A percentile compares a stretch with the other conserved stretches of the same genome.
phyloP scores from a whole-genome alignment of 345 rosid species.

The Euphorbia lathyris region DNA sequence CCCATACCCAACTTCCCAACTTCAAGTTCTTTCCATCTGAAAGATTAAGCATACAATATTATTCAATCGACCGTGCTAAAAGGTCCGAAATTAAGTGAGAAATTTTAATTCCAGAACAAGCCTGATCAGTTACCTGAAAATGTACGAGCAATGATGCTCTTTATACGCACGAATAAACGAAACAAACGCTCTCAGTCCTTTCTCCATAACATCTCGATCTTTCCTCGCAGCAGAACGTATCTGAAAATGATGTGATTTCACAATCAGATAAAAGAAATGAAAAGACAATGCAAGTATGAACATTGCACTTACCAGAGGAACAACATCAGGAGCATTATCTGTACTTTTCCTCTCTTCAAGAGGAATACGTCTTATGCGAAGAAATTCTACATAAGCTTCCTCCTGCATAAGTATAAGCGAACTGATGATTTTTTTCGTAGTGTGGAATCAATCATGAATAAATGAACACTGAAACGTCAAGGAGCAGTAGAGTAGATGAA shows the following conservation, averaged over 20 bases:
- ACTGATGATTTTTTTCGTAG: conserved; percentile 8
- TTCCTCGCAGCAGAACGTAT: conserved; percentile 62
- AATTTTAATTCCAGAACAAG: neutral
- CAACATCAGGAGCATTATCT: conserved; percentile 57
- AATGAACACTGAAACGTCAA: neutral
- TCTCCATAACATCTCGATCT: conserved; percentile 90
- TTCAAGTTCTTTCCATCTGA: conserved; percentile 84
- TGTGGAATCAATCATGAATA: neutral
- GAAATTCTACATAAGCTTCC: conserved; percentile 82
- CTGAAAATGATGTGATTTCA: conserved; percentile 34
- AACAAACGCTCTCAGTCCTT: conserved; percentile 88
- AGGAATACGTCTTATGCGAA: conserved; percentile 67
- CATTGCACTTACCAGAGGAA: conserved; percentile 51
- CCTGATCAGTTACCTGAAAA: conserved; percentile 56
- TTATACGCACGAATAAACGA: conserved; percentile 85
- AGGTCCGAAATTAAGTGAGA: neutral
- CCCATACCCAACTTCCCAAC: conserved; percentile 95
- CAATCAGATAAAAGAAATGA: conserved; percentile 2
- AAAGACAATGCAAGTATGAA: neutral
- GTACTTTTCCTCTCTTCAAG: conserved; percentile 53
- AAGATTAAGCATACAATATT: conserved; percentile 3
- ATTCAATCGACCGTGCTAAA: neutral
- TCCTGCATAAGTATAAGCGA: conserved; percentile 45
- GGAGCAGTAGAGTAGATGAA: neutral
- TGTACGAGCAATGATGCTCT: conserved; percentile 80